Conservation (phyloP, 331 rosid genomes). For the Spiraea crenata region DNA sequence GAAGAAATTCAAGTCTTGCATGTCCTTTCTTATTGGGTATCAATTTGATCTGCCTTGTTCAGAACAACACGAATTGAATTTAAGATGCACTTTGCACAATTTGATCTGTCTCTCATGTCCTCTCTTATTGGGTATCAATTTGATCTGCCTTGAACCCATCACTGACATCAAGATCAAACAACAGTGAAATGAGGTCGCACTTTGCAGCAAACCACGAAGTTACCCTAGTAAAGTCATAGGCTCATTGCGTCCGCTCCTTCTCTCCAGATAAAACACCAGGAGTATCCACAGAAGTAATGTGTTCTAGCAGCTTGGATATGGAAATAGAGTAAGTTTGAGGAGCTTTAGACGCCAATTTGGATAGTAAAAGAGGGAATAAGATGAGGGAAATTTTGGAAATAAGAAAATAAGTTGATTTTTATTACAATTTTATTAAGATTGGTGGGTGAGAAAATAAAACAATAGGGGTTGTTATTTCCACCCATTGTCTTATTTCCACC, state of each 20-base stretch:
- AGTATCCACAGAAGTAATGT: conserved; percentile 81
- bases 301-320: conserved; percentile 15
- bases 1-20: not conserved
- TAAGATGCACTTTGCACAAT: too few relatives aligned
- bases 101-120: too few relatives aligned
- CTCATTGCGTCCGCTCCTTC: conserved; percentile 84
- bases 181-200: conserved; percentile 75
- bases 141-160: conserved; percentile 95
- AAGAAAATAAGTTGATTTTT: too few relatives aligned
- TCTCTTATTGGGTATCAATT: conserved; percentile 83
- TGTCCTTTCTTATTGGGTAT: conserved; percentile 70
- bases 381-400: too few relatives aligned
- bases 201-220: conserved; percentile 95
- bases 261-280: conserved; percentile 95
- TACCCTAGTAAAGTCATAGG: conserved; percentile 83
- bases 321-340: conserved; percentile 14
- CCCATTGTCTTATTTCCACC: too few relatives aligned
- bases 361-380: conserved; percentile 1
- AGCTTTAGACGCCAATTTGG: conserved; percentile 7
- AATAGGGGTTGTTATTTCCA: too few relatives aligned
- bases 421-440: too few relatives aligned
- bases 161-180: conserved; percentile 86
- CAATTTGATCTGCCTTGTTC: conserved; percentile 90
- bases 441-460: too few relatives aligned
- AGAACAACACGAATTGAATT: too few relatives aligned